Percentiles rank a stretch among this genome's conserved stretches.
These are phyloP conservation scores for Cicer pinnatifidum DNA, from an alignment of 306 rosid genomes.

Conservation along the genomic window DNA sequence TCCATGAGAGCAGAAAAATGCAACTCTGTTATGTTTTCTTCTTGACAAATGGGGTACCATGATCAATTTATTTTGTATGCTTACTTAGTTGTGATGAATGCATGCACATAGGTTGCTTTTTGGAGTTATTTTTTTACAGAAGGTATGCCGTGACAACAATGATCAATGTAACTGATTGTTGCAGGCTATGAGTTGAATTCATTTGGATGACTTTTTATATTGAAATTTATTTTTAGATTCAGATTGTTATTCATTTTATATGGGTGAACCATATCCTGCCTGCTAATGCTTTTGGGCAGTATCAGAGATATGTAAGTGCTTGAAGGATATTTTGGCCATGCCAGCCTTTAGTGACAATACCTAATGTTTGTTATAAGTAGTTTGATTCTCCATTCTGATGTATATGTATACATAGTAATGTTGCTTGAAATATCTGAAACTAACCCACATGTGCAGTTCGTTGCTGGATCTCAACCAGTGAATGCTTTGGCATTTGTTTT, in stretches of 20 bases:
- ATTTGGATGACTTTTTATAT: constrained; percentile 1
- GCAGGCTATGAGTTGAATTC: constrained; percentile 26
- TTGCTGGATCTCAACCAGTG: constrained; percentile 94
- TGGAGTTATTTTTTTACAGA: neutral
- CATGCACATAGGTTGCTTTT: neutral
- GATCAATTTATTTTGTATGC: constrained; percentile 11
- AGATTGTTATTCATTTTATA: constrained; percentile 17
- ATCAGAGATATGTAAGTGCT: neutral
- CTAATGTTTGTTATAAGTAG: constrained; percentile 8
- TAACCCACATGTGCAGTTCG: constrained; percentile 60
- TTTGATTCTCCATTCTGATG: constrained; percentile 24
- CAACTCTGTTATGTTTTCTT: neutral
- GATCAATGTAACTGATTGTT: constrained; percentile 19
- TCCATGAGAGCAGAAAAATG: neutral
- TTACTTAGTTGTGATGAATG: constrained; percentile 24
- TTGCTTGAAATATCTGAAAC: constrained; percentile 44
- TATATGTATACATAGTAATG: constrained; percentile 36
- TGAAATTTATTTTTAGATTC: neutral
- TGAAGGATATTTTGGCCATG: constrained; percentile 4
- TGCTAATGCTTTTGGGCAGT: constrained; percentile 28
- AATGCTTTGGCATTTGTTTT: constrained; percentile 93
- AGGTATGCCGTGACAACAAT: neutral
- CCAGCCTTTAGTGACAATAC: neutral
- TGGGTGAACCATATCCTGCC: constrained; percentile 27
- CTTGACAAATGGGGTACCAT: neutral